Percentiles rank a stretch among this genome's conserved stretches.
These are phyloP conservation scores for Penicillium sclerotiorum DNA, from an alignment of 2,329 filamentous ascomycete genomes.

Conservation along the genomic window DNA sequence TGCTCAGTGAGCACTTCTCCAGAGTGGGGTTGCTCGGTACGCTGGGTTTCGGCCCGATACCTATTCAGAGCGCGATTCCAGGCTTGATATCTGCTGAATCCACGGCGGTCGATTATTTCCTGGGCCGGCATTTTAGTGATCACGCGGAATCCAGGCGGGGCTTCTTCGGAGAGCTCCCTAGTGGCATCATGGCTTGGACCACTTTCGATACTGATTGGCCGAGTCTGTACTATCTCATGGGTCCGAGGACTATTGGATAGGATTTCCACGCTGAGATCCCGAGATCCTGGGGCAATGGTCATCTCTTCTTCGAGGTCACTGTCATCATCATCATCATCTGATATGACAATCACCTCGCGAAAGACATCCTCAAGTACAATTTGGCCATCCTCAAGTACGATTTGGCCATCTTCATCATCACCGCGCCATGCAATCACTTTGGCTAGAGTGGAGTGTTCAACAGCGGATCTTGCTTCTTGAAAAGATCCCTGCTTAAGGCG, in stretches of 20 bases:
- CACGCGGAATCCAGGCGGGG: constrained; percentile 40
- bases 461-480: constrained; percentile 56
- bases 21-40: constrained; percentile 16
- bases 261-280: constrained; percentile 47
- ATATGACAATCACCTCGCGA: constrained; percentile 65
- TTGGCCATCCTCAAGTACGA: constrained; percentile 62
- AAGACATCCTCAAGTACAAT: constrained; percentile 65
- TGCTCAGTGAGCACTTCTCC: constrained; percentile 13
- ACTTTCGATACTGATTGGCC: constrained; percentile 30
- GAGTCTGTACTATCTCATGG: constrained; percentile 39
- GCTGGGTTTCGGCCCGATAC: constrained; percentile 36
- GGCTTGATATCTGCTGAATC: constrained; percentile 50
- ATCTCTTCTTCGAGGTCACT: constrained; percentile 45
- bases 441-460: constrained; percentile 58
- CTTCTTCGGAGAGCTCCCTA: constrained; percentile 38
- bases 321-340: constrained; percentile 64
- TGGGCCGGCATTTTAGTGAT: constrained; percentile 35
- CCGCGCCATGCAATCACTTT: constrained; percentile 66
- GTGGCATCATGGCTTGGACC: constrained; percentile 19
- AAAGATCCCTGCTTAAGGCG: constrained; percentile 57
- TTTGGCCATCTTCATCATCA: constrained; percentile 57
- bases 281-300: constrained; percentile 24
- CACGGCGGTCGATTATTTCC: constrained; percentile 44
- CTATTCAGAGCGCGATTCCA: constrained; percentile 49
- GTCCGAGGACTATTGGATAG: constrained; percentile 42